Evolutionary conservation across 2,329 filamentous ascomycete genomes (phyloP), one percentile per base, ranked within the genome.

Genomic region (Chrysoporthe cubensis): DNA sequence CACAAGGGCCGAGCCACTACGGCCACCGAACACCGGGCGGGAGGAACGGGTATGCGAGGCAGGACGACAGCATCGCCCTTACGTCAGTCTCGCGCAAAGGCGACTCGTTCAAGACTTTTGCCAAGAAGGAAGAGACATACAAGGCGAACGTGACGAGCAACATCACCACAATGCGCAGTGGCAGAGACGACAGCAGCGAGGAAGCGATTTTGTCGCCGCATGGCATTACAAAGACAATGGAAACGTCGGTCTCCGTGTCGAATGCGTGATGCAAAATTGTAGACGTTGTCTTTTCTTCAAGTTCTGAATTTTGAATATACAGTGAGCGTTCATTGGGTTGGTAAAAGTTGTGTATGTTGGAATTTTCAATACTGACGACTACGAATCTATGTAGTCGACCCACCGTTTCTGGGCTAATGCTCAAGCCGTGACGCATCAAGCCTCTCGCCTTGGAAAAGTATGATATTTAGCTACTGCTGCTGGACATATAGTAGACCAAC

Each of bases 1-100:
- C 42, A 16, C 54, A 40, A 57, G 59, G 42, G 7, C 42, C 59
- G 34, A 61, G 43, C 42, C 42, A 44, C 9, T 61, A 61, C 26
- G 59, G 59, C 6, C 21, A 34, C 21, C 59, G 37, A 44, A 61
- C 59, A 8, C 0, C 59, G 4, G 59, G 42, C 26, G 26, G n/a
- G 16, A 44, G 59, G 42, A 61, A 43, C 26, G 59, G 59, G 1
- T 61, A 61, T n/a, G 59, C 42, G 26, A 40, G 59, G 13, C 59
- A 61, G n/a, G 34, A 16, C 21, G 59, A 61, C 42, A 61, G 59
- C 59, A 61, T 61, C 43, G 59, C 59, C 9, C 59, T 61, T 21
- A 34, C 11, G 21, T 61, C 59, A 9, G 43, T 61, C 59, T 46
- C 59, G 59, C 59, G 16, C 59, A 61, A 61, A 43, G 59, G 26